Base-by-base conservation (phyloP, 805 yeast genomes). In the Saccharomycopsis fibuligera region DNA sequence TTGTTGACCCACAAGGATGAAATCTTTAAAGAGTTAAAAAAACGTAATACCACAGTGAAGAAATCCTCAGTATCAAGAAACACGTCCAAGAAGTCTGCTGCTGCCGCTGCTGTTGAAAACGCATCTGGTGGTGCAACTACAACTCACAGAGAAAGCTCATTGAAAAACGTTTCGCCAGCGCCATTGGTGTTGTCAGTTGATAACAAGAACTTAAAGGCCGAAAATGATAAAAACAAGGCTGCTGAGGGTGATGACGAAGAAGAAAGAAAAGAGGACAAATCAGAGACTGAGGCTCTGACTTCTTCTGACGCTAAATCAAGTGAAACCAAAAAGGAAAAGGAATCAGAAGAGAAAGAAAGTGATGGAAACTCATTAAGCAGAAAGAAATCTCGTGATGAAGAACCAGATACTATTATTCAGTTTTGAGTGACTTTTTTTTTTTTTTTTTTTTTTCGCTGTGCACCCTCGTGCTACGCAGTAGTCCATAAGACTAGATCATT, bases 11-110 rank as follows among this genome's bases (percentile, higher is more conserved):
- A 81, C 55, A 80, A 81, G 54, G 80, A 77, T 24, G 66, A 69
- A 19, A 76, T 86, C n/a, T 86, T 86, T 58, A 72, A 74, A 30
- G 86, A 79, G 54, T 73, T 86, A 55, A 78, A 75, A 60, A 58
- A 82, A 75, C 9, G 61, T 49, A 57, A 73, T 72, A 57, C 73
- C 73, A 9, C 73, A 56, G 59, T 48, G 4, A 41, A 42, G 29
- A 49, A 51, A 25, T 14, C 41, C 2, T 31, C 42, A 4, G 44
- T 50, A 17, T 49, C 54, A 3, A 47, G 56, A 48, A 46, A 46
- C 19, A 25, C 45, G 6, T 44, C 50, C 16, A 39, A 48, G 41
- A 44, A 47, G 21, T 14, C 37, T 3, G 10, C 27, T n/a, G 12
- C 39, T 16, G 5, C 40, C n/a, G n/a, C 22, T 5, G 4, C 42